Conservation (phyloP, 1,284 basidiomycete species). For the Thecaphora frezii region DNA sequence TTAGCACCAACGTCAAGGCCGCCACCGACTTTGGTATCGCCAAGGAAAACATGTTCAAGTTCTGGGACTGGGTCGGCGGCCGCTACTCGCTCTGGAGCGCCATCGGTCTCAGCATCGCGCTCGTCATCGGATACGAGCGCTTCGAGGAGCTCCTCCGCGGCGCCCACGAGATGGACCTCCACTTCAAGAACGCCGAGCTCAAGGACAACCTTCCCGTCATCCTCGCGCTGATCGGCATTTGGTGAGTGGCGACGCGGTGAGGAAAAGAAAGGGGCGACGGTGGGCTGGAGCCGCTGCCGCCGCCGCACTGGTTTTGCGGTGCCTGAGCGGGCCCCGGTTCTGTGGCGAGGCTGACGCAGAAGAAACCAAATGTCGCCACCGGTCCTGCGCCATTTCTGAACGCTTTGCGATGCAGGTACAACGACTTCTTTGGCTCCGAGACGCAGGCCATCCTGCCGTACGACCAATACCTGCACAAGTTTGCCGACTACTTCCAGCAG, state of each 20-base stretch:
- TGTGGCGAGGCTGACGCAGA: too few relatives aligned
- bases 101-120: slow-evolving; percentile 90
- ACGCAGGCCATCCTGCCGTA: slow-evolving; percentile 94
- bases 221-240: slow-evolving; percentile 86
- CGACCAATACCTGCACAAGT: slow-evolving; percentile 98
- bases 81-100: slow-evolving; percentile 98
- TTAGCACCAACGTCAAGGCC: slow-evolving; percentile 91
- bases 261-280: neutral
- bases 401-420: slow-evolving; percentile 70
- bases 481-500: slow-evolving; percentile 99
- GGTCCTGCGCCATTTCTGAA: slow-evolving; percentile 1
- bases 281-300: too few relatives aligned
- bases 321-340: too few relatives aligned
- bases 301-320: too few relatives aligned
- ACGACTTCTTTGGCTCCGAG: slow-evolving; percentile 94
- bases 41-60: slow-evolving; percentile 95
- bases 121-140: slow-evolving; percentile 90
- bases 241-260: slow-evolving; percentile 61
- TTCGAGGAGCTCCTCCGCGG: slow-evolving; percentile 87
- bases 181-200: slow-evolving; percentile 84
- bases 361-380: too few relatives aligned
- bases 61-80: slow-evolving; percentile 99
- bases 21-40: slow-evolving; percentile 94
- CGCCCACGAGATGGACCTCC: slow-evolving; percentile 95
- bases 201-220: slow-evolving; percentile 91